Evolutionary conservation across 345 rosid species (phyloP), one percentile per base, ranked within the genome.

Genomic region (Draba incana): DNA sequence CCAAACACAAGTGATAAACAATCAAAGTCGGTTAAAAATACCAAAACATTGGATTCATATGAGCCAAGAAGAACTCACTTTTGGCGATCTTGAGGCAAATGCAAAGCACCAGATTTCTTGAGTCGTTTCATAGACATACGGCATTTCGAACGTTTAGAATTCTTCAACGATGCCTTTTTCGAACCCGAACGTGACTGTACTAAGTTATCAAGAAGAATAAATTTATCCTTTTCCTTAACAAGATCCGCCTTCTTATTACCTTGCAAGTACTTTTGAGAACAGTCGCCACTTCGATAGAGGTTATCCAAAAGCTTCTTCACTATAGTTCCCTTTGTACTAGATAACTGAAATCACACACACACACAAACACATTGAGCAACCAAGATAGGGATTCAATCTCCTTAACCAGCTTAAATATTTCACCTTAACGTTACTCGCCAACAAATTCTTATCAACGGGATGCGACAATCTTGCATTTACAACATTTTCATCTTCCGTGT

Each of bases 151-250:
- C 92, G 90, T 85, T 84, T 93, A 20, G 97, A 86, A 63, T 84
- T 84, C 52, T 31, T 45, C 69, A 13, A 76, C 74, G 84, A 63
- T 45, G 79, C 81, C 75, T 75, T 85, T 6, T 74, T 23, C 75
- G 88, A 81, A 43, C 76, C 69, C 28, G 74, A 59, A 37, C 80
- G 84, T 51, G 81, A 79, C 68, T 74, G 82, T 47, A 84, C 85
- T 53, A 64, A 87, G 69, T 87, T 93, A 81, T 90, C 97, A 64
- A 93, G 94, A 52, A 85, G 97, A 70, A 93, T 81, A 79, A 88
- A 90, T 48, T 78, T 80, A 39, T 88, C 89, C 50, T 78, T 77
- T 25, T 84, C 89, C 50, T 78, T 77, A 25, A 82, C 90, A 39
- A 88, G 67, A 80, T 83, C 86, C 82, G 68, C 69, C 37, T 77